A percentile compares a stretch with the other conserved stretches of the same genome.
Evolutionary conservation across 192 early-diverging fungal species (phyloP).

Genomic region (Gamsiella multidivaricata): DNA sequence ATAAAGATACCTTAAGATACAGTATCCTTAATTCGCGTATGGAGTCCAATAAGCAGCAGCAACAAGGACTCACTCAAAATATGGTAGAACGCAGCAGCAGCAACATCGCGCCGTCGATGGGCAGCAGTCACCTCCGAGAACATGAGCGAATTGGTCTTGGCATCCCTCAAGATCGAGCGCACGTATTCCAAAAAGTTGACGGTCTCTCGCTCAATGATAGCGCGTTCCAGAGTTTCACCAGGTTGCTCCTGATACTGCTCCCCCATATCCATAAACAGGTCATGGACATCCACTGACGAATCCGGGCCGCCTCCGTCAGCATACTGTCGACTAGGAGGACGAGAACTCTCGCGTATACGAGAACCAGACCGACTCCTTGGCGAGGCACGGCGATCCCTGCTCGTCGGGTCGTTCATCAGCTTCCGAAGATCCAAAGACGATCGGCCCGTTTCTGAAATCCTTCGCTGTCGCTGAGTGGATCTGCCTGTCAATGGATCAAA

Average conservation of each 20-base stretch:
- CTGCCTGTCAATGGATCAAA: constrained; percentile 10
- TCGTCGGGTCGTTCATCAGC: neutral
- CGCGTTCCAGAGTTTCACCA: neutral
- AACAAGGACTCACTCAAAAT: constrained; percentile 15
- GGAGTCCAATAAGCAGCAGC: neutral
- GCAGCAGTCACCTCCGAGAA: constrained; percentile 9
- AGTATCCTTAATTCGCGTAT: neutral
- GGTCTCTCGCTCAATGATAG: constrained; percentile 18
- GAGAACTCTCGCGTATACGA: neutral
- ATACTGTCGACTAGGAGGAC: neutral
- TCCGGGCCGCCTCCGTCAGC: neutral
- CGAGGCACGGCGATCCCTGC: neutral
- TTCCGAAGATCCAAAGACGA: neutral
- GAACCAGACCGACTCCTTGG: constrained; percentile 2
- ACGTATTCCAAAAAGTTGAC: constrained; percentile 24
- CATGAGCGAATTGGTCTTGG: constrained; percentile 1
- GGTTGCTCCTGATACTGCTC: neutral
- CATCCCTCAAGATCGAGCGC: constrained; percentile 9
- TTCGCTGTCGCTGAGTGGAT: neutral
- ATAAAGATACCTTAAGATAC: neutral
- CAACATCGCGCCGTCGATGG: constrained; percentile 23
- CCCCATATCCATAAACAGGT: neutral
- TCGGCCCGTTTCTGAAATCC: neutral
- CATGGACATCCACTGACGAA: constrained; percentile 5
- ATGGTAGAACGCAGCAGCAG: constrained; percentile 38